These are phyloP conservation scores for Alnus glutinosa DNA, from an alignment of 306 rosid genomes.

Conservation along the genomic window DNA sequence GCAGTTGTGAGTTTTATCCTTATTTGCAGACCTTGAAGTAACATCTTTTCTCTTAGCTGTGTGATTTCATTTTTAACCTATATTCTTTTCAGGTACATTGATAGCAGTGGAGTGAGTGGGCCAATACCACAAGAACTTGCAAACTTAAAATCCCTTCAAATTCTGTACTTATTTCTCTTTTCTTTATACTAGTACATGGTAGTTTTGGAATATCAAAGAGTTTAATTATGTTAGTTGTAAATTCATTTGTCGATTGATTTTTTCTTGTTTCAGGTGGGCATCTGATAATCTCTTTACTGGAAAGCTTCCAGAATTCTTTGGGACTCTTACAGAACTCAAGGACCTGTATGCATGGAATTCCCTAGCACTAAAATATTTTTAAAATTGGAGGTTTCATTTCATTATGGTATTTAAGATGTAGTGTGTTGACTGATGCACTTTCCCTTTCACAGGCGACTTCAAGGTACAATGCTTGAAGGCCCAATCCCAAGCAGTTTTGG, in stretches of 20 bases:
- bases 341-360: constrained; percentile 35
- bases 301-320: constrained; percentile 40
- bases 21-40: background rate
- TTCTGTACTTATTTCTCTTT: constrained; percentile 25
- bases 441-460: constrained; percentile 32
- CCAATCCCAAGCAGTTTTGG: constrained; percentile 40
- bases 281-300: constrained; percentile 46
- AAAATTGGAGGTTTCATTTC: constrained; percentile 5
- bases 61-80: background rate
- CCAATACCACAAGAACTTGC: constrained; percentile 42
- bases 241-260: background rate
- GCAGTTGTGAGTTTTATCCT: constrained; percentile 29
- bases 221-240: background rate
- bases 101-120: constrained; percentile 45
- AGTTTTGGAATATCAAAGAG: background rate
- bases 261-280: constrained; percentile 37
- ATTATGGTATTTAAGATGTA: background rate
- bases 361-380: background rate
- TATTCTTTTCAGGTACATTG: constrained; percentile 37
- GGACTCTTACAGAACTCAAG: constrained; percentile 29
- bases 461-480: constrained; percentile 45
- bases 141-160: constrained; percentile 36
- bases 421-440: background rate
- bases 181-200: background rate
- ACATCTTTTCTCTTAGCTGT: background rate